Conservation (phyloP, 352 stramenopile species). For the Saprolegnia diclina region DNA sequence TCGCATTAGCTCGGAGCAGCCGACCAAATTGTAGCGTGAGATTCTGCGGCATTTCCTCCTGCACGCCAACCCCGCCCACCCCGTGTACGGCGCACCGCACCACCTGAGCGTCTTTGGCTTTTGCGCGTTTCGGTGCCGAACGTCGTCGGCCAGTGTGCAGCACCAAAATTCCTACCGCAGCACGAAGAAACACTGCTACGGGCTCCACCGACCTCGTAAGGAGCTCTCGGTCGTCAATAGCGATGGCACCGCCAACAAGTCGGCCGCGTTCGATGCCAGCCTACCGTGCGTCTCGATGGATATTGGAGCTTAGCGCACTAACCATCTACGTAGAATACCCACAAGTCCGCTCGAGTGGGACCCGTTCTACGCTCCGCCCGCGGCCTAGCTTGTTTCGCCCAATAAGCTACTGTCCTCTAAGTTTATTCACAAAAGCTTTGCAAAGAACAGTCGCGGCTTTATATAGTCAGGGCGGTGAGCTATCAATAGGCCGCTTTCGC, state of each 20-base stretch:
- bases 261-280: background rate
- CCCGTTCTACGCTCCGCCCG: slow-evolving; percentile 34
- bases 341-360: slow-evolving; percentile 37
- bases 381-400: background rate
- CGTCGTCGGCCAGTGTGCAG: slow-evolving; percentile 65
- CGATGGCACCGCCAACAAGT: slow-evolving; percentile 28
- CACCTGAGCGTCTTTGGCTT: slow-evolving; percentile 63
- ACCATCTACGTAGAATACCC: background rate
- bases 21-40: slow-evolving; percentile 35
- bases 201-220: slow-evolving; percentile 53
- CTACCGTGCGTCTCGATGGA: slow-evolving; percentile 20
- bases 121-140: slow-evolving; percentile 64
- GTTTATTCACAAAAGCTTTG: too few relatives aligned
- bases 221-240: slow-evolving; percentile 65
- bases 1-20: background rate
- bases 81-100: slow-evolving; percentile 50
- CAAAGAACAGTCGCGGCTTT: too few relatives aligned
- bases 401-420: too few relatives aligned
- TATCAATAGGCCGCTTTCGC: too few relatives aligned
- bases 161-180: slow-evolving; percentile 73
- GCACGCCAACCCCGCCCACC: slow-evolving; percentile 51
- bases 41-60: slow-evolving; percentile 54
- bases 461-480: too few relatives aligned
- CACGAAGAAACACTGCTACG: slow-evolving; percentile 57
- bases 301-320: slow-evolving; percentile 9